These are phyloP conservation scores for Petasospora rhodanensis DNA, from an alignment of 1,139 yeast genomes.

Conservation along the genomic window DNA sequence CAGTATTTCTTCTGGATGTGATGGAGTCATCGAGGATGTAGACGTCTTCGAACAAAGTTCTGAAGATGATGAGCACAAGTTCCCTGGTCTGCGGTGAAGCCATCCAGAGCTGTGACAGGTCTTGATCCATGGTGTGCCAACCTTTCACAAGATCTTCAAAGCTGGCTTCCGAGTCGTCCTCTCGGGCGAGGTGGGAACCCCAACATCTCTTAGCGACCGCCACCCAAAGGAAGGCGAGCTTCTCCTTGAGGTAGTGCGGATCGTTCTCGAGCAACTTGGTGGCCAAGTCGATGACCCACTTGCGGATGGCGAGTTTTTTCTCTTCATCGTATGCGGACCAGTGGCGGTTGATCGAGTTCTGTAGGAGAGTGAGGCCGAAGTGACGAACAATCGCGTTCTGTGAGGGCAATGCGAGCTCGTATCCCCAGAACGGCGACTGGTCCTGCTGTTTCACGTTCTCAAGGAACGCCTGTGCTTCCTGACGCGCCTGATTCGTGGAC, in stretches of 20 bases:
- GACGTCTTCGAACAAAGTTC: conserved; percentile 92
- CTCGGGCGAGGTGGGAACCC: conserved; percentile 52
- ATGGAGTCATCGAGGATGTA: conserved; percentile 87
- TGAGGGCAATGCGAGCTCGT: conserved; percentile 68
- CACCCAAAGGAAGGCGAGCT: conserved; percentile 87
- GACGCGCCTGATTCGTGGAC: conserved; percentile 59
- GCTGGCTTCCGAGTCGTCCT: conserved; percentile 28
- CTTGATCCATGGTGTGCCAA: conserved; percentile 89
- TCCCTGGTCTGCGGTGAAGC: conserved; percentile 61
- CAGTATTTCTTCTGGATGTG: conserved; percentile 75
- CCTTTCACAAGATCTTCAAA: conserved; percentile 54
- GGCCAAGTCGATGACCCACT: conserved; percentile 81
- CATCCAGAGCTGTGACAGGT: conserved; percentile 72
- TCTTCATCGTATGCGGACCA: conserved; percentile 57
- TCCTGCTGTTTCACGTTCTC: conserved; percentile 72
- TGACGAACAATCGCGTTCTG: conserved; percentile 75
- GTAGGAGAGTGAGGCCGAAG: conserved; percentile 79
- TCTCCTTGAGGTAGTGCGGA: conserved; percentile 88
- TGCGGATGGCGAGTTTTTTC: conserved; percentile 65
- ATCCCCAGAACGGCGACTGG: conserved; percentile 92
- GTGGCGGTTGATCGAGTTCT: conserved; percentile 58
- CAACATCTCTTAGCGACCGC: conserved; percentile 88
- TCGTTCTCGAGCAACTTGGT: conserved; percentile 55
- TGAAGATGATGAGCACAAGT: conserved; percentile 66
- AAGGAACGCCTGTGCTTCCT: conserved; percentile 67